Evolutionary conservation across 2,329 filamentous ascomycete genomes (phyloP), one percentile per base, ranked within the genome.

Genomic region (Aciculosporium take): DNA sequence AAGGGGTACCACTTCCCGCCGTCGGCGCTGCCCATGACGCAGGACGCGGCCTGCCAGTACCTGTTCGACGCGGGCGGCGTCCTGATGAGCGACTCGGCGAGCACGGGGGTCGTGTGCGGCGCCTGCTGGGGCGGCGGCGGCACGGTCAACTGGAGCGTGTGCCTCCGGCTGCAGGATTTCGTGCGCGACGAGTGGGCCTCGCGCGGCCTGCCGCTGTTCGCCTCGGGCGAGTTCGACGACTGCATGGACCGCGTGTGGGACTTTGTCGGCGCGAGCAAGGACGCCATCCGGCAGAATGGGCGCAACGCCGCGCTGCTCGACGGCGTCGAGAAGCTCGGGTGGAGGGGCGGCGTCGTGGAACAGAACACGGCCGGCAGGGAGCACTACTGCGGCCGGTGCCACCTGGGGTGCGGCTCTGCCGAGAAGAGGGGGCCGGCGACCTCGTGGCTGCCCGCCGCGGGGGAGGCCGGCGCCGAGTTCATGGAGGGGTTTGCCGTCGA

Each of bases 101-200:
- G 72, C 5, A 65, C 80, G 25, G 71, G 64, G 13, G 59, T 89
- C 10, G 57, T 84, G 3, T 74, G 81, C 0, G 88, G 84, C 2
- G 73, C 76, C 42, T 74, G 74, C 25, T 94, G 82, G 76, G 88
- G 88, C 24, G 88, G 88, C 32, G 88, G 88, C 42, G 87, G 87
- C 5, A 86, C 84, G 0, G 62, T 94, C 51, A 95, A 95, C 60
- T 95, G 87, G 87, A 82, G 71, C 52, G 74, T 74, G 7, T 65
- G 65, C 39, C 62, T 79, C 39, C 67, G 71, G 50, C 82, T 84
- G 0, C 84, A 89, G 54, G 76, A 74, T 21, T 83, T 71, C 48
- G 84, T 94, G 1, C 75, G 87, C 3, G 67, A 76, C 49, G 85
- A 94, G 60, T 95, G 89, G 88, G 79, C 84, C 0, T 66, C 73